phyloP scores from a whole-genome alignment of 768 basidiomycete species.

The Lactifluus piperatus region DNA sequence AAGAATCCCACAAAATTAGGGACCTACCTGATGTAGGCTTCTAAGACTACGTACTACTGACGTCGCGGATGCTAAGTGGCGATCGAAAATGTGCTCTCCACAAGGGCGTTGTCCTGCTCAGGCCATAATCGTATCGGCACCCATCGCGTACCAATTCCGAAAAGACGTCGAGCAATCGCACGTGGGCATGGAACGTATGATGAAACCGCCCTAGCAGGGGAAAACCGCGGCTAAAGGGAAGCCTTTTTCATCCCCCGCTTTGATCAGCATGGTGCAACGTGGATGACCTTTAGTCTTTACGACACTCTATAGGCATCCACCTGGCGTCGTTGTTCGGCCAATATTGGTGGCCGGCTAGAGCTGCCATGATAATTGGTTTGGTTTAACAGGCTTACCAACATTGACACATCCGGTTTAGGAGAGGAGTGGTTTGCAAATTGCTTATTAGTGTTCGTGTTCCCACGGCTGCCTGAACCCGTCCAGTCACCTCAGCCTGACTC shows the following conservation, averaged over 20 bases:
- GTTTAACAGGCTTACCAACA: too few relatives aligned
- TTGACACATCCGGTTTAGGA: too few relatives aligned
- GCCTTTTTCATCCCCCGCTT: conserved; percentile 1
- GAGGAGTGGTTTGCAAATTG: too few relatives aligned
- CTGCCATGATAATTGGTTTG: too few relatives aligned
- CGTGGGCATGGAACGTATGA: conserved; percentile 46
- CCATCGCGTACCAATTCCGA: conserved; percentile 49
- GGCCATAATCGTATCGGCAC: conserved; percentile 57
- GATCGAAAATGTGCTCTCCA: conserved; percentile 50
- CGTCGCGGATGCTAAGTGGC: not conserved
- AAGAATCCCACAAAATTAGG: not conserved
- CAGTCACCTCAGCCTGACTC: too few relatives aligned
- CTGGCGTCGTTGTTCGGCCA: not conserved
- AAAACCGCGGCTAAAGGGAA: conserved; percentile 23
- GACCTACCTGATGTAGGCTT: conserved; percentile 64
- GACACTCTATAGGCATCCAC: not conserved
- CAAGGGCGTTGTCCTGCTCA: conserved; percentile 66
- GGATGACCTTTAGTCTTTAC: not conserved
- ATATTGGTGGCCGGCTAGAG: not conserved
- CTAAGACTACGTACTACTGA: conserved; percentile 43
- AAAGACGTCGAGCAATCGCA: conserved; percentile 51
- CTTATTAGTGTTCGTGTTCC: too few relatives aligned
- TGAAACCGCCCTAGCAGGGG: conserved; percentile 52
- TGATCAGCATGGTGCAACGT: not conserved
- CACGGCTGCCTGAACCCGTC: too few relatives aligned